Percentiles rank a stretch among this genome's conserved stretches.
Conservation (phyloP, 176 grass and related monocot genomes). For the Neostapfia colusana region DNA sequence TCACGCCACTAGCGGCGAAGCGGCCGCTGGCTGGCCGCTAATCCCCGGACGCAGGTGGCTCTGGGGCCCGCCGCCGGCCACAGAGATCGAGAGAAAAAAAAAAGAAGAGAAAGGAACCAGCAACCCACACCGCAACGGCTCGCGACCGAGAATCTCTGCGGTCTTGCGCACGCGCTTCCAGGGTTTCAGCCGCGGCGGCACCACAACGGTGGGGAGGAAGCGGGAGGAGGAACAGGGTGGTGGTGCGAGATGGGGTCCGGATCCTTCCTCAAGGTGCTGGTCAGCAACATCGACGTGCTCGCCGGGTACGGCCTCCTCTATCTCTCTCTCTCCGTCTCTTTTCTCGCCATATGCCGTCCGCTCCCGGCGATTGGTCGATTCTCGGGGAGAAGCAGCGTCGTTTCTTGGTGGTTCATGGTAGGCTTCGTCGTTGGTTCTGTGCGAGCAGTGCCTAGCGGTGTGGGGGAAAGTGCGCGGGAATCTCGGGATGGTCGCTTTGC, state of each 20-base stretch:
- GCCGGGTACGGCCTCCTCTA: constrained; percentile 53
- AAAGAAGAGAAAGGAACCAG: no score
- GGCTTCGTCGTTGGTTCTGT: neutral
- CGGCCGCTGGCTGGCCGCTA: neutral
- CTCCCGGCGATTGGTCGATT: neutral
- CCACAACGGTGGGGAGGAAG: neutral
- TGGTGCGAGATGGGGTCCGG: constrained; percentile 66
- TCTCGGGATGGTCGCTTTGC: neutral
- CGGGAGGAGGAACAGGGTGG: neutral
- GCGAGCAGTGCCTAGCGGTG: neutral
- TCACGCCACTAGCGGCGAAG: neutral
- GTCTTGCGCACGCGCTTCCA: constrained; percentile 19
- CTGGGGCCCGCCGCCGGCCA: constrained; percentile 11
- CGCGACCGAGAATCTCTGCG: constrained; percentile 8
- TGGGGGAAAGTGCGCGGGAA: constrained; percentile 24
- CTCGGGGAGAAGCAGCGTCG: neutral
- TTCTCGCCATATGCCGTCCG: neutral
- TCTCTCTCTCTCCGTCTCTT: neutral
- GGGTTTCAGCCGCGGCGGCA: neutral
- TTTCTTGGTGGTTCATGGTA: neutral
- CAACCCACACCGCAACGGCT: constrained; percentile 29
- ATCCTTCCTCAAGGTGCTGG: constrained; percentile 90
- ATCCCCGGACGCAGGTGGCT: neutral
- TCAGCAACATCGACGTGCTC: constrained; percentile 85
- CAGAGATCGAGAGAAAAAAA: no score